Conservation (phyloP, 768 basidiomycete species). For the Boletus rex-veris region DNA sequence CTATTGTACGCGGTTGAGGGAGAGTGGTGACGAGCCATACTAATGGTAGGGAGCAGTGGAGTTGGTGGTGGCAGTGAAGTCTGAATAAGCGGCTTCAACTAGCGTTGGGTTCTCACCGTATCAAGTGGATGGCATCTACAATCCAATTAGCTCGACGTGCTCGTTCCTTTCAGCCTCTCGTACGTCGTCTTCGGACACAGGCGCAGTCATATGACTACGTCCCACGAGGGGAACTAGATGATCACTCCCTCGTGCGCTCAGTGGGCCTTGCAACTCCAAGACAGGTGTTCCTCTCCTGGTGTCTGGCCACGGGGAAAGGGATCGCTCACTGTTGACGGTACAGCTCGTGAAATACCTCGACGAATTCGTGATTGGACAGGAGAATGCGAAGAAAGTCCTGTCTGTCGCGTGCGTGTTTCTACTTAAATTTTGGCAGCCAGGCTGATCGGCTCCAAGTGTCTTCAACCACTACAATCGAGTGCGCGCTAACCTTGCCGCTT, state of each 20-base stretch:
- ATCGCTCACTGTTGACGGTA: constrained; percentile 11
- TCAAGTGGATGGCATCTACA: constrained; percentile 18
- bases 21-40: constrained; percentile 47
- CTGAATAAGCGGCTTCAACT: background rate
- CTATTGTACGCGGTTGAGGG: constrained; percentile 40
- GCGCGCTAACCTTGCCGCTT: constrained; percentile 58
- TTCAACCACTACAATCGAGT: constrained; percentile 95
- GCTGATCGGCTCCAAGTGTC: constrained; percentile 48
- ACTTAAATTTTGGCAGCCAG: background rate
- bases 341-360: constrained; percentile 84
- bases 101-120: no score
- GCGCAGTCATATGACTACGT: constrained; percentile 45
- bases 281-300: constrained; percentile 36
- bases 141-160: constrained; percentile 23
- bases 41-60: background rate
- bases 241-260: constrained; percentile 34
- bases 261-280: constrained; percentile 58
- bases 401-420: constrained; percentile 78
- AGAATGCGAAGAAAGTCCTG: constrained; percentile 87
- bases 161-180: constrained; percentile 27
- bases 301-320: background rate
- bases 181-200: constrained; percentile 53
- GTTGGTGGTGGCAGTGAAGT: background rate
- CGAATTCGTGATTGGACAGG: constrained; percentile 89
- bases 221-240: constrained; percentile 30